Percentiles rank a stretch among this genome's conserved stretches.
Evolutionary conservation across 148 eudicot species (phyloP).

Genomic region (Persicaria tinctoria): DNA sequence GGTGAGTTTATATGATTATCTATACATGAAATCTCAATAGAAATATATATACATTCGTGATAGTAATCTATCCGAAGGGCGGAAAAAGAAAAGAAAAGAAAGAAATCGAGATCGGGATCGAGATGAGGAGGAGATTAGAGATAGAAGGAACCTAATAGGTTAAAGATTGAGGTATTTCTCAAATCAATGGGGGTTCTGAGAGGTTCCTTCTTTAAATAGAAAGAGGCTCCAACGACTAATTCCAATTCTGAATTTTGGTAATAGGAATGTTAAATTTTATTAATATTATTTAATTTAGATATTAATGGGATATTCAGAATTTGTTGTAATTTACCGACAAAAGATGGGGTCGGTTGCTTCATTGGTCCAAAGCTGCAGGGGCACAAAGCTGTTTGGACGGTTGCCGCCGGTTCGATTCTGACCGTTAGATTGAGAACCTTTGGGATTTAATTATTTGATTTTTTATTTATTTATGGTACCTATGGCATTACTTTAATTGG

Average conservation of each 20-base stretch:
- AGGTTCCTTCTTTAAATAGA: constrained; percentile 6
- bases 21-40: background rate
- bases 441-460: too few species aligned
- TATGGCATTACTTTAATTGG: background rate
- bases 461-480: background rate
- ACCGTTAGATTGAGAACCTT: background rate
- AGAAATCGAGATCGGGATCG: background rate
- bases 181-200: background rate
- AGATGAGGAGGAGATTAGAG: background rate
- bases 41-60: background rate
- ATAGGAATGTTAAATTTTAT: too few species aligned
- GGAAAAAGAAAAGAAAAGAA: background rate
- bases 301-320: background rate
- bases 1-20: background rate
- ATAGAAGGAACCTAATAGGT: background rate
- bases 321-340: constrained; percentile 5
- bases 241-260: background rate
- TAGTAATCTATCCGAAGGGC: background rate
- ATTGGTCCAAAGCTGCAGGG: constrained; percentile 6
- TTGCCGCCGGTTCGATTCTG: constrained; percentile 5
- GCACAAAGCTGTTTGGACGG: background rate
- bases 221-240: background rate
- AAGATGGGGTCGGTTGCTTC: background rate
- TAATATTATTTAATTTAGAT: too few species aligned
- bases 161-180: background rate